Evolutionary conservation across 768 basidiomycete species (phyloP).

Genomic region (Basidioascus undulatus): DNA sequence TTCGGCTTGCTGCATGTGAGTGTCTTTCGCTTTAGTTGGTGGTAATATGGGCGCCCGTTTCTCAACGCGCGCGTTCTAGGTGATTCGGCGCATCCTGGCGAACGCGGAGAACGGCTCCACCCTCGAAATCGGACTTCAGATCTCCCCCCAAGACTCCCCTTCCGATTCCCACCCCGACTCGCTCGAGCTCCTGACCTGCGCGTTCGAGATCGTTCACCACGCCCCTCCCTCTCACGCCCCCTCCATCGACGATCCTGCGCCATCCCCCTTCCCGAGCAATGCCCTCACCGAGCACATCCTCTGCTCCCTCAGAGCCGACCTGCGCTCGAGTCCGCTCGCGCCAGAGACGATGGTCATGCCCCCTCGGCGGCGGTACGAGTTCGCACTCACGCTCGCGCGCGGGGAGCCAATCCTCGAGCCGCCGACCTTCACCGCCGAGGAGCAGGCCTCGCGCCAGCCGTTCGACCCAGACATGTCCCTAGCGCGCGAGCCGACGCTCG

Average conservation of each 20-base stretch:
- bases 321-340: neutral
- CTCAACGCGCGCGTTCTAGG: slow-evolving; percentile 23
- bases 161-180: slow-evolving; percentile 8
- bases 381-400: slow-evolving; percentile 33
- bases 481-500: slow-evolving; percentile 48
- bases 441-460: slow-evolving; percentile 25
- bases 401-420: slow-evolving; percentile 27
- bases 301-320: neutral
- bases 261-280: slow-evolving; percentile 15
- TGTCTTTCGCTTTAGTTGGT: slow-evolving; percentile 6
- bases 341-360: slow-evolving; percentile 21
- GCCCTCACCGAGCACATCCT: neutral
- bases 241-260: slow-evolving; percentile 38
- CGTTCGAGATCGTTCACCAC: slow-evolving; percentile 34
- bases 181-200: slow-evolving; percentile 28
- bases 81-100: slow-evolving; percentile 56
- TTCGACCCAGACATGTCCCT: slow-evolving; percentile 26
- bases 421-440: slow-evolving; percentile 24
- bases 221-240: slow-evolving; percentile 29
- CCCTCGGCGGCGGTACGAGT: slow-evolving; percentile 33
- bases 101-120: slow-evolving; percentile 50
- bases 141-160: slow-evolving; percentile 17
- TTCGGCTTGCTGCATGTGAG: slow-evolving; percentile 68
- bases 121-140: slow-evolving; percentile 57
- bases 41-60: neutral